Base-by-base conservation (phyloP, 139 green algal genomes). In the Chlamydomonas eustigma region DNA sequence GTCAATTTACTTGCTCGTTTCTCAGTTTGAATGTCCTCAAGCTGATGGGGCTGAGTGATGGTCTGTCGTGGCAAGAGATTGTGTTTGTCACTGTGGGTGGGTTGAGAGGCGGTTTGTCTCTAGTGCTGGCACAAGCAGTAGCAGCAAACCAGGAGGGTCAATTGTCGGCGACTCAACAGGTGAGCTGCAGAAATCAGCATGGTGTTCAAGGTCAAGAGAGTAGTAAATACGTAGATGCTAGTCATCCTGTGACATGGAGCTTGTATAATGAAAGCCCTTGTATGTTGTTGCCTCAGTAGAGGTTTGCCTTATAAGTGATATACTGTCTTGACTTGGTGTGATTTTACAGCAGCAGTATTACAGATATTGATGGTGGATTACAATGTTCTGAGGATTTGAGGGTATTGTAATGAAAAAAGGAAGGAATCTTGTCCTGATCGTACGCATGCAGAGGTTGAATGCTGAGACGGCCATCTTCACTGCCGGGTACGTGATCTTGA, bases 401-500 rank as follows among this genome's bases (percentile, higher is more conserved):
- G n/a, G n/a, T n/a, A n/a, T n/a, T n/a, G n/a, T n/a, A n/a, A n/a
- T n/a, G n/a, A n/a, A n/a, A n/a, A n/a, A n/a, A n/a, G n/a, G n/a
- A n/a, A n/a, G n/a, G n/a, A n/a, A n/a, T n/a, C n/a, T n/a, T n/a
- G 12, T 18, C 18, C 44, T 58, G 44, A 28, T 18, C 44, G 44
- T 18, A 28, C 18, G 37, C 36, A 66, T 74, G 76, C 81, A 83
- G 77, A 67, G 79, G 25, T 79, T 91, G 8, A 76, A 80, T 28
- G 83, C 84, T 0, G 75, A 88, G 79, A 84, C 81, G 34, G 81
- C 88, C 31, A 83, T 96, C 39, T 95, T 87, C 89, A 91, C 87
- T 1, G 81, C 90, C 0, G 84, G 87, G 33, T 93, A 93, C 66
- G 90, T 95, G 76, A 68, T 96, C 70, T 80, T 97, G 58, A 97